These are phyloP conservation scores for Skeletonema potamos DNA, from an alignment of 108 stramenopile genomes.

Conservation along the genomic window DNA sequence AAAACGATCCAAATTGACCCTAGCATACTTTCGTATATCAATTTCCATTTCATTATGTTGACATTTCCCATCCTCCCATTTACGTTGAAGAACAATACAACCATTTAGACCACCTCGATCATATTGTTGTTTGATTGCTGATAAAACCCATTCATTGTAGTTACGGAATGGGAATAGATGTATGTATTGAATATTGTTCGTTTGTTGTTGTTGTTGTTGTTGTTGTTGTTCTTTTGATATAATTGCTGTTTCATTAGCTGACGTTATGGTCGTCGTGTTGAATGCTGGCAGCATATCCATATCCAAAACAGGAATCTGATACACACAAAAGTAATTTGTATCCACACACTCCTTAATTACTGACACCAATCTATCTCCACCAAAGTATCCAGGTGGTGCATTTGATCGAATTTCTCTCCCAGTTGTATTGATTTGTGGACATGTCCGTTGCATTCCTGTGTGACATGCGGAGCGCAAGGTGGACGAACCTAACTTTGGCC, in stretches of 20 bases:
- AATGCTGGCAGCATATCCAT: conserved; percentile 15
- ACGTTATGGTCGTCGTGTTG: background rate
- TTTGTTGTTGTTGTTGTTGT: background rate
- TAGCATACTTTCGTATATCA: conserved; percentile 31
- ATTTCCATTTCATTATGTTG: conserved; percentile 22
- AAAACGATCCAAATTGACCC: conserved; percentile 16
- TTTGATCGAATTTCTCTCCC: background rate
- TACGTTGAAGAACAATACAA: background rate
- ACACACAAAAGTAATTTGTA: conserved; percentile 31
- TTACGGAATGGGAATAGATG: conserved; percentile 44
- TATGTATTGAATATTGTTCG: conserved; percentile 3
- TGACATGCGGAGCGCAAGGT: conserved; percentile 21
- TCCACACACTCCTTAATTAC: conserved; percentile 12
- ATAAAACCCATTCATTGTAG: conserved; percentile 35
- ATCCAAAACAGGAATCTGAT: conserved; percentile 9
- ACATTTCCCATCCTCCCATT: conserved; percentile 1
- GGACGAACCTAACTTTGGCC: conserved; percentile 27
- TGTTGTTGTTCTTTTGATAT: no score
- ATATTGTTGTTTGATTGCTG: conserved; percentile 34
- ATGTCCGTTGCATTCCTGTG: conserved; percentile 5
- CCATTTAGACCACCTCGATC: conserved; percentile 20
- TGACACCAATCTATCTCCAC: conserved; percentile 7
- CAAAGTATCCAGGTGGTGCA: conserved; percentile 11
- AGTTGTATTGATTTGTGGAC: conserved; percentile 6
- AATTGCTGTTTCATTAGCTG: background rate